Percentiles rank a stretch among this genome's conserved stretches.
phyloP scores from a whole-genome alignment of 2,329 filamentous ascomycete species.

The Reticulascus tulasneorum region DNA sequence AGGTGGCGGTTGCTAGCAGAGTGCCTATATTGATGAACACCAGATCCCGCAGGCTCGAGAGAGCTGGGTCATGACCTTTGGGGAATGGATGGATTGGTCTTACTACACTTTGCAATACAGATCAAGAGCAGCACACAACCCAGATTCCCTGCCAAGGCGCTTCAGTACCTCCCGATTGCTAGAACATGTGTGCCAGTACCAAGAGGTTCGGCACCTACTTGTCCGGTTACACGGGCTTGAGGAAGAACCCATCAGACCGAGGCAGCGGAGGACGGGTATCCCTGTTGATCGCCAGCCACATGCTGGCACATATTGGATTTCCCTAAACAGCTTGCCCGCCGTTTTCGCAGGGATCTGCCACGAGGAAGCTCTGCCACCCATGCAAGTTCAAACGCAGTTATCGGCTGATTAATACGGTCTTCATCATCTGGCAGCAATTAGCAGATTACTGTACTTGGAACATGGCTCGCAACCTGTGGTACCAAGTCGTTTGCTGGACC shows the following conservation, averaged over 20 bases:
- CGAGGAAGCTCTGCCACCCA: constrained; percentile 5
- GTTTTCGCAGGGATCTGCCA: constrained; percentile 6
- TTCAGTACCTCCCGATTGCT: too few relatives aligned
- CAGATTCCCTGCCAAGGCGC: too few relatives aligned
- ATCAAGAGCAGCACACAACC: too few relatives aligned
- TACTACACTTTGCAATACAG: too few relatives aligned
- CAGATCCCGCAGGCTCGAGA: too few relatives aligned
- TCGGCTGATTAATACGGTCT: constrained; percentile 8
- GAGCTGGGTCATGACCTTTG: too few relatives aligned
- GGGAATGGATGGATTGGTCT: too few relatives aligned
- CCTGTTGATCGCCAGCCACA: constrained; percentile 16
- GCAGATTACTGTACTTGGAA: constrained; percentile 11
- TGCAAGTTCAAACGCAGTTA: too few relatives aligned
- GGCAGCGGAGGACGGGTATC: constrained; percentile 5
- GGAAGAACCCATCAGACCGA: constrained; percentile 4
- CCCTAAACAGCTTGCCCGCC: constrained; percentile 13
- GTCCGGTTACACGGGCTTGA: background rate
- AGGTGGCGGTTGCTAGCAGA: too few relatives aligned
- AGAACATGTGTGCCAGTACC: too few relatives aligned
- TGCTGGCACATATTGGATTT: constrained; percentile 11
- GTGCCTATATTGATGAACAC: too few relatives aligned
- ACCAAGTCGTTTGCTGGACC: constrained; percentile 3
- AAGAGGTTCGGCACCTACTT: too few relatives aligned
- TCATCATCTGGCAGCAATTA: constrained; percentile 1
- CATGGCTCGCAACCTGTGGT: background rate